A percentile compares a stretch with the other conserved stretches of the same genome.
phyloP scores from a whole-genome alignment of 805 yeast genomes.

The Tetrapisispora phaffii region DNA sequence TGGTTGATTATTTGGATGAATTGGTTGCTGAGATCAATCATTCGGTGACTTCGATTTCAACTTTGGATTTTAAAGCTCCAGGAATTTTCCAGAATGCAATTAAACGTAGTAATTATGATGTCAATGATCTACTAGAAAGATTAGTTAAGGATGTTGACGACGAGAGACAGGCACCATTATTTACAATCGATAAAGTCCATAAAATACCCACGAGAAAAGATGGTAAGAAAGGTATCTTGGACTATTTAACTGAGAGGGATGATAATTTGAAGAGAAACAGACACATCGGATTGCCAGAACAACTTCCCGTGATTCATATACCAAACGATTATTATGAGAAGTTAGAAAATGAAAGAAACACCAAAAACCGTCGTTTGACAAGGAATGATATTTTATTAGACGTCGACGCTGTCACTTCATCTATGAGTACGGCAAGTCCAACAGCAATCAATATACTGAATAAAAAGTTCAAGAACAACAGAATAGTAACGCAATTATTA shows the following conservation, averaged over 20 bases:
- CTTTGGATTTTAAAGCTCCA: constrained; percentile 42
- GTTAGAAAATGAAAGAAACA: constrained; percentile 11
- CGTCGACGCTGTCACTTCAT: constrained; percentile 6
- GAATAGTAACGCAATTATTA: constrained; percentile 30
- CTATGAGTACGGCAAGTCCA: constrained; percentile 2
- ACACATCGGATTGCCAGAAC: constrained; percentile 25
- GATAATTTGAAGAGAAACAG: constrained; percentile 27
- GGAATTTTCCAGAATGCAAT: constrained; percentile 62
- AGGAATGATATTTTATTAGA: constrained; percentile 18
- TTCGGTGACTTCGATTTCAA: constrained; percentile 33
- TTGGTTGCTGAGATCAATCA: constrained; percentile 31
- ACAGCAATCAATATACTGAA: constrained; percentile 27
- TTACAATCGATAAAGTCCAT: constrained; percentile 30
- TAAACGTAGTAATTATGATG: constrained; percentile 22
- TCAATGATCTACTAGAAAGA: constrained; percentile 11
- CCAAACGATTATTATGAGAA: constrained; percentile 22
- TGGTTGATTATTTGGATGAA: constrained; percentile 24
- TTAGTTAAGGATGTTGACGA: constrained; percentile 51
- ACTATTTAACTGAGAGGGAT: constrained; percentile 26
- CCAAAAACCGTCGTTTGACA: constrained; percentile 12
- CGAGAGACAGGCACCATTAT: constrained; percentile 40
- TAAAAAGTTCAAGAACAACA: constrained; percentile 26
- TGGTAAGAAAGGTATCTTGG: constrained; percentile 36
- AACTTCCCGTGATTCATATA: constrained; percentile 22
- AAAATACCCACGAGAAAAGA: constrained; percentile 41